Conservation (phyloP, 257 asterid genomes). For the Leptodermis oblonga region DNA sequence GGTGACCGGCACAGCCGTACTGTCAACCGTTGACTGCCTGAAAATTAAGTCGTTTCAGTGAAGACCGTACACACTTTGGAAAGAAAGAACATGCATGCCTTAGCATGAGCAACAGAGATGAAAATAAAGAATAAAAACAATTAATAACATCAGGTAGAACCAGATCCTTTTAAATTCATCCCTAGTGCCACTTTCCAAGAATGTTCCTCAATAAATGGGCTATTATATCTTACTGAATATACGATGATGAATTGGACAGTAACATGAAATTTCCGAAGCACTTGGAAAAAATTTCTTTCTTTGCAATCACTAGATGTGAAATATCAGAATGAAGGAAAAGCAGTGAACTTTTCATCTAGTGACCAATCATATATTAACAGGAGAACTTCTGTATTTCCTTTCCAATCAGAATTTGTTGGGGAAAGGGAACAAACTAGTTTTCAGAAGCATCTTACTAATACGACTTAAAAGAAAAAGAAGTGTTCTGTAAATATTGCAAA, state of each 20-base stretch:
- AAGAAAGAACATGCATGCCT: not conserved
- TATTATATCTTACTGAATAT: not conserved
- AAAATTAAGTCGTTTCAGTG: constrained; percentile 8
- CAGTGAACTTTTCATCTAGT: not conserved
- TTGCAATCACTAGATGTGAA: too few species aligned
- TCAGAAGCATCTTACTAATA: not conserved
- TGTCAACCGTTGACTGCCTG: constrained; percentile 33
- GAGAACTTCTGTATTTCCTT: not conserved
- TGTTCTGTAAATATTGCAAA: not conserved
- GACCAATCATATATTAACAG: not conserved
- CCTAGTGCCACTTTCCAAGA: not conserved
- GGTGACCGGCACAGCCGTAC: constrained; percentile 31
- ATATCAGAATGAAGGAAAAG: not conserved
- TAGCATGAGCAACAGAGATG: not conserved
- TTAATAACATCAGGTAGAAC: not conserved
- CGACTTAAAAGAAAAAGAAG: not conserved
- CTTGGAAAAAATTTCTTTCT: too few species aligned
- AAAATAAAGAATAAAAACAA: not conserved
- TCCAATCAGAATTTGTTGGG: not conserved
- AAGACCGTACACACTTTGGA: not conserved
- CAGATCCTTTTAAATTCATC: not conserved
- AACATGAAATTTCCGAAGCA: not conserved
- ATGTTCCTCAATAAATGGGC: not conserved
- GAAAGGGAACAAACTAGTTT: not conserved
- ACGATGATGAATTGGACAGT: not conserved